phyloP scores from a whole-genome alignment of 306 rosid species.

The Amphicarpaea edgeworthii region DNA sequence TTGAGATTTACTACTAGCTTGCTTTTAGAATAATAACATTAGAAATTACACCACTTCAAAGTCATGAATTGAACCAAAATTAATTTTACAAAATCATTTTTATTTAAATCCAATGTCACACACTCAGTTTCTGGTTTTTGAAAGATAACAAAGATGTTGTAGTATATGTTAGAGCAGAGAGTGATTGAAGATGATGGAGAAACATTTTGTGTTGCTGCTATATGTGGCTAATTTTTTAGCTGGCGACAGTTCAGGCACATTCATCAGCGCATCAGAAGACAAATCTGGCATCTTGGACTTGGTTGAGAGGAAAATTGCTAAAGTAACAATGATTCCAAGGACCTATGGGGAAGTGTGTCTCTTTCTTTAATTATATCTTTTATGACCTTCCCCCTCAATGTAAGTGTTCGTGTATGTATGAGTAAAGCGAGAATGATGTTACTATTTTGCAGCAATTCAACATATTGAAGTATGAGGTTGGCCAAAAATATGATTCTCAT shows the following conservation, averaged over 20 bases:
- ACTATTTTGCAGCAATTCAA: constrained; percentile 91
- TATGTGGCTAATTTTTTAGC: constrained; percentile 33
- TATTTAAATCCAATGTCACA: no score
- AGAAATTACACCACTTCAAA: no score
- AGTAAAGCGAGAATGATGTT: constrained; percentile 36
- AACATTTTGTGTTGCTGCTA: constrained; percentile 26
- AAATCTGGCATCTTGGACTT: constrained; percentile 65
- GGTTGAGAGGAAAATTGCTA: constrained; percentile 87
- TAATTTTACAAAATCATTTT: no score
- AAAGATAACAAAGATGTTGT: constrained; percentile 6
- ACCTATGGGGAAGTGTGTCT: constrained; percentile 81
- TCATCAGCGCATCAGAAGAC: constrained; percentile 76
- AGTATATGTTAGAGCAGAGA: constrained; percentile 27
- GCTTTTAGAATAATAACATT: no score
- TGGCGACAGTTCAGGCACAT: constrained; percentile 80
- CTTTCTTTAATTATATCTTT: background rate
- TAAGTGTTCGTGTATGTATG: constrained; percentile 38
- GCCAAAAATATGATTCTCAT: constrained; percentile 90
- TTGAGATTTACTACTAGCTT: no score
- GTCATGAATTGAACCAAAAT: no score
- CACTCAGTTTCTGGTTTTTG: constrained; percentile 8
- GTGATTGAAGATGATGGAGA: constrained; percentile 3
- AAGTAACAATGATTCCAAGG: constrained; percentile 87
- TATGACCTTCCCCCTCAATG: background rate
- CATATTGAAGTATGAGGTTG: constrained; percentile 77